Conservation (phyloP, 805 yeast species). For the Pichia occidentalis region DNA sequence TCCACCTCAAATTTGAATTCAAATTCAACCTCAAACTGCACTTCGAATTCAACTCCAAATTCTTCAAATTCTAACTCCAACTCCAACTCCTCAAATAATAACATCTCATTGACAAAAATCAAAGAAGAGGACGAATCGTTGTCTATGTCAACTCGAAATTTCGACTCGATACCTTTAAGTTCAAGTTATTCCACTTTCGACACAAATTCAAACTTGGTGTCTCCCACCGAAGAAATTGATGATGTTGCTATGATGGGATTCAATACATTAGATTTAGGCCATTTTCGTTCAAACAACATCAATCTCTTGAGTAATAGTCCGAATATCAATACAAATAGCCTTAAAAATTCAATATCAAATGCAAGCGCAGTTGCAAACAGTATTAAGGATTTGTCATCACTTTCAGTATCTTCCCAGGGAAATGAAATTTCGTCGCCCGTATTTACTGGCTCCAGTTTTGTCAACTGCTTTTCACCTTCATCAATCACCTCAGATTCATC, state of each 20-base stretch:
- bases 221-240: constrained; percentile 10
- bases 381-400: not conserved
- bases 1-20: not conserved
- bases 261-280: constrained; percentile 21
- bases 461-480: constrained; percentile 5
- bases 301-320: constrained; percentile 17
- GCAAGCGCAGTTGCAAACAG: not conserved
- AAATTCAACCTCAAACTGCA: constrained; percentile 2
- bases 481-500: constrained; percentile 11
- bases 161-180: constrained; percentile 1
- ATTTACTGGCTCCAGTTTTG: no score
- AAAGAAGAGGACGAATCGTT: constrained; percentile 23
- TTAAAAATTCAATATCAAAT: not conserved
- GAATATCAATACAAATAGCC: not conserved
- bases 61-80: constrained; percentile 3
- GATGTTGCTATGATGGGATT: constrained; percentile 17
- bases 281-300: constrained; percentile 27
- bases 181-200: constrained; percentile 1
- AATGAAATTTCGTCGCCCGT: not conserved
- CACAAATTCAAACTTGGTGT: constrained; percentile 5
- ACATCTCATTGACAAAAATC: constrained; percentile 14
- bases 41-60: not conserved
- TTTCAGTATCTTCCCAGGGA: not conserved
- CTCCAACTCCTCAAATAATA: not conserved
- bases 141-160: constrained; percentile 6